Percentiles rank a stretch among this genome's conserved stretches.
Evolutionary conservation across 495 filamentous ascomycete genomes (phyloP).

Genomic region (Penicillium waksmanii): DNA sequence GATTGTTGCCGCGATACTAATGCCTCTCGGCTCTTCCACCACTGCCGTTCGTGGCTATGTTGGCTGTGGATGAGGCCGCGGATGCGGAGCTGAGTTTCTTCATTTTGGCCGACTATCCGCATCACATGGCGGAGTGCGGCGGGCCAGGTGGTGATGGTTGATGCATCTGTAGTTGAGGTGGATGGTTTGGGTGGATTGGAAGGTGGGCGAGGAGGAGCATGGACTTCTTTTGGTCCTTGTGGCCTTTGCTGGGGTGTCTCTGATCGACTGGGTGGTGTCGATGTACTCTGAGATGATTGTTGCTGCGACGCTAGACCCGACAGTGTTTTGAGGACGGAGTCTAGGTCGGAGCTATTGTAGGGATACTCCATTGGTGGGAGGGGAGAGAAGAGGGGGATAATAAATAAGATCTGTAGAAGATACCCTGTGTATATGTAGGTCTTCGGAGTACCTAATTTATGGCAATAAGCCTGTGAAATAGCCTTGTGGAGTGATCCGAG

Average conservation of each 20-base stretch:
- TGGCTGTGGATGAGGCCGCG: slow-evolving; percentile 64
- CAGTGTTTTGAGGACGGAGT: slow-evolving; percentile 57
- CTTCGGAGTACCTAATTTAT: no score
- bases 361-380: slow-evolving; percentile 18
- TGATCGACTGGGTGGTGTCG: background rate
- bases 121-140: slow-evolving; percentile 64
- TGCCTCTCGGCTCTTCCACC: slow-evolving; percentile 60
- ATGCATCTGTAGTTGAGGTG: slow-evolving; percentile 43
- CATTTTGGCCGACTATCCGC: slow-evolving; percentile 57
- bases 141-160: slow-evolving; percentile 68
- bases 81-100: slow-evolving; percentile 43
- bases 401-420: no score
- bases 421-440: no score
- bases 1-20: slow-evolving; percentile 53
- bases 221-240: slow-evolving; percentile 13
- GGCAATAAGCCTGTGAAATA: no score
- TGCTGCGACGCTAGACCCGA: slow-evolving; percentile 31
- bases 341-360: slow-evolving; percentile 52
- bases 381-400: background rate
- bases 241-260: background rate
- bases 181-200: slow-evolving; percentile 9
- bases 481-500: no score
- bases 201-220: slow-evolving; percentile 16
- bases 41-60: slow-evolving; percentile 65
- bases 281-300: slow-evolving; percentile 14